A percentile compares a stretch with the other conserved stretches of the same genome.
Evolutionary conservation across 768 basidiomycete species (phyloP).

Genomic region (Hortiboletus campestris): DNA sequence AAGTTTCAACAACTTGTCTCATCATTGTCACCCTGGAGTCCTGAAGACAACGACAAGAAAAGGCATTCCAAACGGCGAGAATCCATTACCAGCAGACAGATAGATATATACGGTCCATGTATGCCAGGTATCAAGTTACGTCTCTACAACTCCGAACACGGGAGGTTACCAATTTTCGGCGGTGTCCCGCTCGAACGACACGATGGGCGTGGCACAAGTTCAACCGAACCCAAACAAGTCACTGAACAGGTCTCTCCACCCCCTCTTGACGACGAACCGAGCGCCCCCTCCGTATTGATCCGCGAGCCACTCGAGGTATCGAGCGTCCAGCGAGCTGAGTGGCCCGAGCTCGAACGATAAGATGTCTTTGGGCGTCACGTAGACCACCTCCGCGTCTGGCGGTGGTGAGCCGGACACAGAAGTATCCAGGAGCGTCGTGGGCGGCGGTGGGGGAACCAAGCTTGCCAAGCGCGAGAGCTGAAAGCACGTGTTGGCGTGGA

Average conservation of each 20-base stretch:
- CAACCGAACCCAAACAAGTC: constrained; percentile 43
- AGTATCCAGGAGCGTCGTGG: not conserved
- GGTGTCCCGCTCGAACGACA: too few species aligned
- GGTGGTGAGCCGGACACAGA: constrained; percentile 1
- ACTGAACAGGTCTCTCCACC: constrained; percentile 48
- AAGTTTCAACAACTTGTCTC: too few species aligned
- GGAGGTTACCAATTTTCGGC: not conserved
- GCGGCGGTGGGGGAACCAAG: constrained; percentile 20
- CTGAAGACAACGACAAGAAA: not conserved
- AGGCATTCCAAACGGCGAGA: not conserved
- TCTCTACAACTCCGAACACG: not conserved
- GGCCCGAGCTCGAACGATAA: constrained; percentile 71
- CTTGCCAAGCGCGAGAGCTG: constrained; percentile 47
- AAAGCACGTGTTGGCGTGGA: constrained; percentile 63
- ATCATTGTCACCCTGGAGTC: too few species aligned
- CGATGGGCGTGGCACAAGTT: not conserved
- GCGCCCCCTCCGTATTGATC: constrained; percentile 57
- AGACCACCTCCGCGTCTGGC: constrained; percentile 29
- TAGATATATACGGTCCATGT: not conserved
- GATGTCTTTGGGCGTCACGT: constrained; percentile 63
- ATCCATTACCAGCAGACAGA: not conserved
- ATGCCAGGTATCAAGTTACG: constrained; percentile 1
- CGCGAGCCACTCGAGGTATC: constrained; percentile 75
- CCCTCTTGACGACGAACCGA: constrained; percentile 39
- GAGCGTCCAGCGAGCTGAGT: constrained; percentile 66